A percentile compares a stretch with the other conserved stretches of the same genome.
phyloP scores from a whole-genome alignment of 1,284 basidiomycete species.

The Puccinia novopanici region DNA sequence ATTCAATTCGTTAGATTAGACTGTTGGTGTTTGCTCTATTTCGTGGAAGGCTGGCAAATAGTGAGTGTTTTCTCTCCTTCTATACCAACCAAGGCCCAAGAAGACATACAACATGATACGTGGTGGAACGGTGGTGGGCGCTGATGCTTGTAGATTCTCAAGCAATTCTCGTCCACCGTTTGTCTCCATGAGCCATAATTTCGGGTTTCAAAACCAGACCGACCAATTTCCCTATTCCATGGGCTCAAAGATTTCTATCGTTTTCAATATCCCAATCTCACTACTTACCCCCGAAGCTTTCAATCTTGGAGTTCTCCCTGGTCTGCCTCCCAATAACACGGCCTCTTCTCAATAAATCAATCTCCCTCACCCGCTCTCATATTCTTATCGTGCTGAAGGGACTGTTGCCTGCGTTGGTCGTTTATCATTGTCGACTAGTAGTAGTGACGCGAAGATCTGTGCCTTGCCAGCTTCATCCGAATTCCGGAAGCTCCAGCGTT shows the following conservation, averaged over 20 bases:
- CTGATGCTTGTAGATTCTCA: neutral
- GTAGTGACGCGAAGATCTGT: conserved; percentile 4
- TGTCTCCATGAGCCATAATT: neutral
- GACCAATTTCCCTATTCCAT: too few species aligned
- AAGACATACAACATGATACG: neutral
- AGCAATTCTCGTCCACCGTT: conserved; percentile 19
- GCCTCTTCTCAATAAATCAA: too few species aligned
- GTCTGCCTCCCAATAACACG: too few species aligned
- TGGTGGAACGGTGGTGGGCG: conserved; percentile 2
- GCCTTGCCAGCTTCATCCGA: neutral
- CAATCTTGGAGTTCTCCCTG: too few species aligned
- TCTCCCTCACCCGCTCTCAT: neutral
- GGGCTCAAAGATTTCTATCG: too few species aligned
- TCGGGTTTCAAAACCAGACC: too few species aligned
- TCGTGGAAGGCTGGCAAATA: conserved; percentile 12
- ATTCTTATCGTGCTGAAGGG: neutral
- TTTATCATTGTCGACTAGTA: neutral
- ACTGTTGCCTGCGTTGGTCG: neutral
- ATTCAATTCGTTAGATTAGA: neutral
- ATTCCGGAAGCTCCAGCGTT: conserved; percentile 6
- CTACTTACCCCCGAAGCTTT: too few species aligned
- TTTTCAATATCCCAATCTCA: too few species aligned
- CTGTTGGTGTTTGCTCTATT: conserved; percentile 16
- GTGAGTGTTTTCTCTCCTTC: conserved; percentile 15
- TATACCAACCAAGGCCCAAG: neutral